phyloP scores from a whole-genome alignment of 805 yeast genomes.

The Kuraishia ogatae region DNA sequence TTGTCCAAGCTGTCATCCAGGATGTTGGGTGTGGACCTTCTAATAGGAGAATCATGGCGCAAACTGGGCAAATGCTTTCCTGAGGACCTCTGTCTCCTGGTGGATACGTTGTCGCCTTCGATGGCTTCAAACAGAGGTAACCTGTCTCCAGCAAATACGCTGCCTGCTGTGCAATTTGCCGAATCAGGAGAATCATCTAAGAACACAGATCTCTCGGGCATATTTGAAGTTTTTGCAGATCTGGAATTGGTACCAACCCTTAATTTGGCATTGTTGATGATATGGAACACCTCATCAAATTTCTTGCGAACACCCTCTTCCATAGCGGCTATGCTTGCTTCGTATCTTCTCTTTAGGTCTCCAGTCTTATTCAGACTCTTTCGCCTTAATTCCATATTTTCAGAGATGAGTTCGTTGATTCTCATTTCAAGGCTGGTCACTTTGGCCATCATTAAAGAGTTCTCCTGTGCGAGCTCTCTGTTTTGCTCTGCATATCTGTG shows the following conservation, averaged over 20 bases:
- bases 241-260: slow-evolving; percentile 13
- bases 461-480: slow-evolving; percentile 49
- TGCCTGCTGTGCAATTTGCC: not conserved
- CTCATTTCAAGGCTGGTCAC: slow-evolving; percentile 45
- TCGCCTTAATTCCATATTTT: slow-evolving; percentile 36
- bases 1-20: not conserved
- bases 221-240: no score
- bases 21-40: not conserved
- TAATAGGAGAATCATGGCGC: not conserved
- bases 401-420: slow-evolving; percentile 39
- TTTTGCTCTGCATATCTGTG: slow-evolving; percentile 35
- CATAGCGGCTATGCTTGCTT: slow-evolving; percentile 26
- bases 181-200: not conserved
- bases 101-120: not conserved
- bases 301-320: slow-evolving; percentile 32
- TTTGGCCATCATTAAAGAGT: slow-evolving; percentile 41
- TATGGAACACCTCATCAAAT: slow-evolving; percentile 34
- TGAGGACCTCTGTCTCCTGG: not conserved
- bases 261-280: slow-evolving; percentile 30
- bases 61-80: not conserved
- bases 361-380: slow-evolving; percentile 15
- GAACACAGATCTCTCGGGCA: not conserved
- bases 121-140: not conserved
- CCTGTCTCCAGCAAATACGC: not conserved
- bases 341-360: slow-evolving; percentile 15